Conservation (phyloP, 2,329 filamentous ascomycete genomes). For the Pseudocercospora macadamiae region DNA sequence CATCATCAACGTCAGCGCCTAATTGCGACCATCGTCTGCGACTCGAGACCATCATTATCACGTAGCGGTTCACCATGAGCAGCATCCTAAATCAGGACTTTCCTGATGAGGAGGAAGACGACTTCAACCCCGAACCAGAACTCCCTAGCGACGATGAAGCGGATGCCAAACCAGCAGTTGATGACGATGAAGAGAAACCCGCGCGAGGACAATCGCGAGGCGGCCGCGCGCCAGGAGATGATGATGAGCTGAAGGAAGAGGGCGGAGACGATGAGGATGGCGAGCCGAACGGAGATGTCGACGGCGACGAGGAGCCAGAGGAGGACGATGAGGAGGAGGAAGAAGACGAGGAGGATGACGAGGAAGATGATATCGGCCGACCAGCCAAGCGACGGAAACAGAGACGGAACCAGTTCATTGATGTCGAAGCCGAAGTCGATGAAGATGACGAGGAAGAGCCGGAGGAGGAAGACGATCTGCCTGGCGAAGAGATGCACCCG, state of each 20-base stretch:
- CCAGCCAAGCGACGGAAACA: conserved; percentile 72
- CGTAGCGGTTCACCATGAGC: conserved; percentile 34
- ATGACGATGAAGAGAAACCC: conserved; percentile 41
- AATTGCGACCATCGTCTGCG: background rate
- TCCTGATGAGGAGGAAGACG: conserved; percentile 73
- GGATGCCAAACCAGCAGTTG: conserved; percentile 37
- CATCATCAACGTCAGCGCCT: background rate
- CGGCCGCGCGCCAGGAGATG: conserved; percentile 45
- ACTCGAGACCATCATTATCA: background rate
- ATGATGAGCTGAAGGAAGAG: conserved; percentile 54
- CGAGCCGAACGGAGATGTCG: conserved; percentile 69
- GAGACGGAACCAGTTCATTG: conserved; percentile 83
- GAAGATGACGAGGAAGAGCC: conserved; percentile 86
- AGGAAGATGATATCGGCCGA: conserved; percentile 31
- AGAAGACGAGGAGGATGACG: conserved; percentile 43
- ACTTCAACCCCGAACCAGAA: conserved; percentile 83
- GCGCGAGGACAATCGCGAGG: conserved; percentile 29
- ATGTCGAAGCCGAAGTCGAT: conserved; percentile 97
- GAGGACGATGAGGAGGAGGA: conserved; percentile 66
- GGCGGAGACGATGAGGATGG: conserved; percentile 52
- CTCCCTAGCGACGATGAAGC: conserved; percentile 73
- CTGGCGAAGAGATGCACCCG: conserved; percentile 83
- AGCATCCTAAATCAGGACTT: conserved; percentile 55
- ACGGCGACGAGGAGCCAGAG: conserved; percentile 52
- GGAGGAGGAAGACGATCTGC: conserved; percentile 86